Evolutionary conservation across 2,329 filamentous ascomycete species (phyloP).

Genomic region (Aspergillus spinulosporus): DNA sequence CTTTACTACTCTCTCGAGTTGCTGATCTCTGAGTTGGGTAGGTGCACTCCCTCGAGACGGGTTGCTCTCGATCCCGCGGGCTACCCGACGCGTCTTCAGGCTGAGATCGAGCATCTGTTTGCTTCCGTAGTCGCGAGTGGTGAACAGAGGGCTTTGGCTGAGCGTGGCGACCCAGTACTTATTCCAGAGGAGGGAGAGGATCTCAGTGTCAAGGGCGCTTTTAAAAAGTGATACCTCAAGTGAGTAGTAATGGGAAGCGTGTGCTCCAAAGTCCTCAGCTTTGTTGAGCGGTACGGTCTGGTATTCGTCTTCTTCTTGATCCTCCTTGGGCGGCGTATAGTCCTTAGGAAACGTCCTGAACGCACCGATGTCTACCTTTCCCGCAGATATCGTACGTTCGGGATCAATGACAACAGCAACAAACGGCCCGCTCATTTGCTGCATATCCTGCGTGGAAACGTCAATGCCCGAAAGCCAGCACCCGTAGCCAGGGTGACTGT

Average conservation of each 20-base stretch:
- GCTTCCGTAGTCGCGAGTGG: constrained; percentile 88
- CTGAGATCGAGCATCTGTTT: constrained; percentile 89
- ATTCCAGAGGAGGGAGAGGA: constrained; percentile 91
- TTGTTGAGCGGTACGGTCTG: constrained; percentile 79
- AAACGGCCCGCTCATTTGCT: constrained; percentile 91
- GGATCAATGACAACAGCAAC: constrained; percentile 95
- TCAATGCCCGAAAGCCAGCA: constrained; percentile 98
- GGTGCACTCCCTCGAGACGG: constrained; percentile 31
- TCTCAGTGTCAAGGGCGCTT: constrained; percentile 80
- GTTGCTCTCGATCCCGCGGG: constrained; percentile 40
- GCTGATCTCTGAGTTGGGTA: constrained; percentile 42
- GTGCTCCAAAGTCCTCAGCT: constrained; percentile 92
- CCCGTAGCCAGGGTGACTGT: constrained; percentile 94
- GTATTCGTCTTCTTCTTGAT: constrained; percentile 48
- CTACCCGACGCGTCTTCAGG: constrained; percentile 73
- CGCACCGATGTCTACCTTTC: constrained; percentile 95
- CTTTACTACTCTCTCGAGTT: constrained; percentile 55
- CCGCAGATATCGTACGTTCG: constrained; percentile 88
- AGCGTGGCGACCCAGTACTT: constrained; percentile 96
- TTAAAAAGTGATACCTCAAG: constrained; percentile 94
- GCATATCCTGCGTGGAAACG: constrained; percentile 79
- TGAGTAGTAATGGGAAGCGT: constrained; percentile 85
- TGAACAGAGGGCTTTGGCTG: constrained; percentile 83
- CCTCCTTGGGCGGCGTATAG: constrained; percentile 60
- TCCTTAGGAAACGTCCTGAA: constrained; percentile 85